Base-by-base conservation (phyloP, 2,329 filamentous ascomycete genomes). In the Conoideocrella luteorostrata region DNA sequence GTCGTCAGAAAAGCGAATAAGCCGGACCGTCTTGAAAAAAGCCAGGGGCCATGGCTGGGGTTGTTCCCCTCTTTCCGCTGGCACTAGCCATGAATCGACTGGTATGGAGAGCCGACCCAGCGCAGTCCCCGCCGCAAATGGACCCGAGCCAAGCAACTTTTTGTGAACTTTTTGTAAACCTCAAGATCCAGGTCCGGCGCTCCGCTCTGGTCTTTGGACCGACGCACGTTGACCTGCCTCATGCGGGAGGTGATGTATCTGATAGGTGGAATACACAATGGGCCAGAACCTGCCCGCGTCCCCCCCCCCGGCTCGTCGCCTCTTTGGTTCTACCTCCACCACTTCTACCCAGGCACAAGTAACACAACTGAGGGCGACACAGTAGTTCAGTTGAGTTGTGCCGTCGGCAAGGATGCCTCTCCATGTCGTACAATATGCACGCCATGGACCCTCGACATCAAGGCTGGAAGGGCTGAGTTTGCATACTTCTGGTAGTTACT, bases 191-290 rank as follows among this genome's bases (percentile, higher is more conserved):
- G 10, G 38, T 40, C 18, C 30, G 26, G 24, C 26, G 22, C 18
- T 23, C 5, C 15, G 24, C 20, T 22, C 34, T 5, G 20, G 11
- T 10, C 32, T 7, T 11, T 11, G 18, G 17, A 11, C 22, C 35
- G 12, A 22, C 5, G 38, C 38, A 40, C 26, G 38, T 22, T 34
- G 29, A 42, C 40, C 32, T 42, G 40, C 40, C 30, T 42, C 30
- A 42, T 29, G 24, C 26, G 41, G 41, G 41, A 39, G 28, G 34
- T 24, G 35, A 18, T 32, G 41, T 18, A 39, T 43, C 33, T 39
- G 41, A 39, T 39, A 38, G 20, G 35, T 30, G 34, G 35, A 38
- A 30, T 29, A 11, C 22, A 30, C 22, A 4, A 20, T 34, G 39
- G 29, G 20, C 39, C 13, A 26, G 39, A 34, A 34, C 39, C 21